Base-by-base conservation (phyloP, 2,329 filamentous ascomycete genomes). In the Clonostachys rosea region DNA sequence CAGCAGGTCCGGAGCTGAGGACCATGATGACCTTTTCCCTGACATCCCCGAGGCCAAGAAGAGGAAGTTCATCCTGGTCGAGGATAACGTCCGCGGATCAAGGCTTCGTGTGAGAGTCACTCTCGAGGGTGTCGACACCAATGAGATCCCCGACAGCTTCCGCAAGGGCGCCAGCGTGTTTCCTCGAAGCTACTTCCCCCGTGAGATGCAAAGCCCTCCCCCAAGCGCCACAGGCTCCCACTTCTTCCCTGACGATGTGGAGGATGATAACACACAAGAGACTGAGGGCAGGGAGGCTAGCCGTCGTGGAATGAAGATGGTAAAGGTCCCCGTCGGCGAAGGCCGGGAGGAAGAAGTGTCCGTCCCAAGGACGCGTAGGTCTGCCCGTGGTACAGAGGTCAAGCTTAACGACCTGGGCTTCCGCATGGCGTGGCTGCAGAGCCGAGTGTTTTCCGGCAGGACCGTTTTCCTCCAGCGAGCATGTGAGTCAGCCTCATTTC, bases 341-440 rank as follows among this genome's bases (percentile, higher is more conserved):
- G 87, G 86, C n/a, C 74, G 71, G 34, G 86, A 91, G 50, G 78
- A 78, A 17, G 85, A 90, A 59, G 75, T 95, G 36, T 79, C 83
- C 2, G 85, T 95, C 39, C 90, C 91, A 24, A 78, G 83, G 49
- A 84, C 91, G 65, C 83, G 83, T 44, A 84, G 81, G 60, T 73
- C 75, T 41, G 80, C 83, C 55, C 82, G 90, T 44, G 80, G 77
- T 44, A 94, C 89, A 70, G 92, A 97, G 63, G 84, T 94, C n/a
- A 82, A 89, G 43, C 72, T 97, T 51, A 97, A 97, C 62, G 91
- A 97, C 61, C 72, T 97, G 42, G 92, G 91, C 3, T 95, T 95
- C 65, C 83, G 92, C 42, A 95, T 99, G 88, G 91, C 89, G 43
- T 99, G 94, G 92, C 85, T 91, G 47, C 92, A 97, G 70, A 94